A percentile compares a stretch with the other conserved stretches of the same genome.
These are phyloP conservation scores for Dunaliella sp. DNA, from an alignment of 139 green algal species.

Conservation along the genomic window DNA sequence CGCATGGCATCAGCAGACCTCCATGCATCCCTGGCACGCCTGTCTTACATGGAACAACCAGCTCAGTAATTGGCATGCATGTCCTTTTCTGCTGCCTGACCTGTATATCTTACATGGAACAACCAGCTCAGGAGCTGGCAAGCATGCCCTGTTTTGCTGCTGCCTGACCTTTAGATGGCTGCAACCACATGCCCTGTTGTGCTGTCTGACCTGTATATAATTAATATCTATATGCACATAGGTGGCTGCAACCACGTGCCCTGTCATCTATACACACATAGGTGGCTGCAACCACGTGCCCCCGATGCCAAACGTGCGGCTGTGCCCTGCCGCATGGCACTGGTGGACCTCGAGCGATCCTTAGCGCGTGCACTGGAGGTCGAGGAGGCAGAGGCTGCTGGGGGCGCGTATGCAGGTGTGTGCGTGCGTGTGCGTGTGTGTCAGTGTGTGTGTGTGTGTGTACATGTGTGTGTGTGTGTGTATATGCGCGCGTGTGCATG, in stretches of 20 bases:
- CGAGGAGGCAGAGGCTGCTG: conserved; percentile 10
- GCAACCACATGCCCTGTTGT: too few relatives aligned
- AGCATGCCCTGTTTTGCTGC: too few relatives aligned
- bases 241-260: not conserved
- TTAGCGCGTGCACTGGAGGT: conserved; percentile 32
- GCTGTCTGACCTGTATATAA: not conserved
- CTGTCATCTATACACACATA: conserved; percentile 1
- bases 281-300: conserved; percentile 48
- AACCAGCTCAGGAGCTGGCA: too few relatives aligned
- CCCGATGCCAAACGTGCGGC: conserved; percentile 62
- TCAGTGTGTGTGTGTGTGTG: not conserved
- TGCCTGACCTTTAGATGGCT: too few relatives aligned
- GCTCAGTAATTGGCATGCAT: too few relatives aligned
- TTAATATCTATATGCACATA: not conserved
- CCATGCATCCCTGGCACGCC: too few relatives aligned
- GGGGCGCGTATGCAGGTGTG: not conserved
- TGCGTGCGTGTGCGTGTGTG: not conserved
- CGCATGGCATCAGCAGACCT: too few relatives aligned
- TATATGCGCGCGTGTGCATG: not conserved
- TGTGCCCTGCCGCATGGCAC: conserved; percentile 60
- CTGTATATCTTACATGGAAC: too few relatives aligned
- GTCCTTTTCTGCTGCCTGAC: too few relatives aligned
- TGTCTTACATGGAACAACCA: too few relatives aligned
- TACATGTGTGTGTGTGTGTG: not conserved
- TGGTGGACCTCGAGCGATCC: conserved; percentile 58